Evolutionary conservation across 2,329 filamentous ascomycete species (phyloP).

Genomic region (Dothideomycetes sp.): DNA sequence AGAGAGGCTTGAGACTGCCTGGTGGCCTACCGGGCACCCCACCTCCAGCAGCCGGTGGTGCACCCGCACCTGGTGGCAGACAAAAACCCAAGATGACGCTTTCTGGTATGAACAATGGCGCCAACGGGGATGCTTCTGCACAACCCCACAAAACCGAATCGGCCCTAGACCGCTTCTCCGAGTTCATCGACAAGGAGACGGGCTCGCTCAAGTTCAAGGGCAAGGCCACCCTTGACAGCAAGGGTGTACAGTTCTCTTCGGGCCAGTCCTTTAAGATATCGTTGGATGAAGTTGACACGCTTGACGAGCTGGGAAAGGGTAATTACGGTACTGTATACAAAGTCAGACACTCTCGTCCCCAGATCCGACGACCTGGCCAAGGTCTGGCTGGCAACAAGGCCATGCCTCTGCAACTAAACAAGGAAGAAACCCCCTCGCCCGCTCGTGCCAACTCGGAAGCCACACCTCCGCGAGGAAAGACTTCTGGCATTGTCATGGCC

Average conservation of each 20-base stretch:
- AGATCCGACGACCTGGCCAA: slow-evolving; percentile 48
- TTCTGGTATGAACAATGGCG: slow-evolving; percentile 29
- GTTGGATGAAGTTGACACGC: slow-evolving; percentile 83
- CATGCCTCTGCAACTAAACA: slow-evolving; percentile 25
- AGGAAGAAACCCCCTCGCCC: slow-evolving; percentile 12
- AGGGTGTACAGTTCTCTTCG: slow-evolving; percentile 84
- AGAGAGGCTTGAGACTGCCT: slow-evolving; percentile 54
- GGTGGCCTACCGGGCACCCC: slow-evolving; percentile 40
- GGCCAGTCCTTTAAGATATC: slow-evolving; percentile 89
- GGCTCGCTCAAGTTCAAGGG: slow-evolving; percentile 88
- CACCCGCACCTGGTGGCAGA: slow-evolving; percentile 19
- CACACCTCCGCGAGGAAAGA: slow-evolving; percentile 33
- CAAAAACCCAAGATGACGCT: slow-evolving; percentile 32
- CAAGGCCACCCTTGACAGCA: slow-evolving; percentile 78
- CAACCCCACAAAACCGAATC: slow-evolving; percentile 27
- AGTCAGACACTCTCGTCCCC: slow-evolving; percentile 71
- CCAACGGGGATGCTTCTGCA: slow-evolving; percentile 14
- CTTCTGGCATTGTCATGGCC: slow-evolving; percentile 78
- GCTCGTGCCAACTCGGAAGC: slow-evolving; percentile 4
- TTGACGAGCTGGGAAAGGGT: slow-evolving; percentile 91
- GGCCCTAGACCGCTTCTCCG: slow-evolving; percentile 56
- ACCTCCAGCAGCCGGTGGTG: slow-evolving; percentile 25
- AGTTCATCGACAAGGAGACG: slow-evolving; percentile 84
- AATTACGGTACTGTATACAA: slow-evolving; percentile 99
- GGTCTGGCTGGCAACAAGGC: slow-evolving; percentile 50